A percentile compares a stretch with the other conserved stretches of the same genome.
These are phyloP conservation scores for Scenedesmus sp. DNA, from an alignment of 163 green algal species.

Conservation along the genomic window DNA sequence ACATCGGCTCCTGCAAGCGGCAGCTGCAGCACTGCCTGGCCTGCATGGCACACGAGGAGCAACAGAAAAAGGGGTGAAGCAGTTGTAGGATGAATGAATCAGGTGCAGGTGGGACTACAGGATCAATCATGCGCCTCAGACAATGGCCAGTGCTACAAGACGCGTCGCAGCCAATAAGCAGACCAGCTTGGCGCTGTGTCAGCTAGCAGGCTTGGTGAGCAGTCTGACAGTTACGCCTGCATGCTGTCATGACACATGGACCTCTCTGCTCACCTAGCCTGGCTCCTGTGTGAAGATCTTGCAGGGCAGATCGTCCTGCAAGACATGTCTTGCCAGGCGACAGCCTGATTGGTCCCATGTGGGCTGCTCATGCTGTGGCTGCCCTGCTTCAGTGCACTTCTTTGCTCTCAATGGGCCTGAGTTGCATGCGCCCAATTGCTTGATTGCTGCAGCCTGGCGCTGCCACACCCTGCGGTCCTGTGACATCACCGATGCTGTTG, in stretches of 20 bases:
- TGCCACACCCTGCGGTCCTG: not conserved
- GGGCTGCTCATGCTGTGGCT: not conserved
- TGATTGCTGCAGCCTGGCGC: constrained; percentile 8
- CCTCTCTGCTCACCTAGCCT: constrained; percentile 12
- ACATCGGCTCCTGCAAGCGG: constrained; percentile 16
- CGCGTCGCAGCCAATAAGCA: too few relatives aligned
- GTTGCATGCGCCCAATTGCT: not conserved
- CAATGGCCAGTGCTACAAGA: not conserved
- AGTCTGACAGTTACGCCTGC: not conserved
- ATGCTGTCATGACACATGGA: not conserved
- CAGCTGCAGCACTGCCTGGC: constrained; percentile 41
- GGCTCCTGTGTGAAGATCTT: not conserved
- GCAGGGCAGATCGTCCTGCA: constrained; percentile 4
- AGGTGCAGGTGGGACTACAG: not conserved
- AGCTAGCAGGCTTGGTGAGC: not conserved
- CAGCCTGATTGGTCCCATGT: constrained; percentile 19
- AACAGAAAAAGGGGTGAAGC: not conserved
- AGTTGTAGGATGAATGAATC: not conserved
- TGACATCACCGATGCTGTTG: constrained; percentile 10
- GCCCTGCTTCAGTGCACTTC: not conserved
- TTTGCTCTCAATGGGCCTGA: not conserved
- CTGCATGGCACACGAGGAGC: not conserved
- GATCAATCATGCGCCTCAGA: not conserved
- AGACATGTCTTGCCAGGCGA: not conserved
- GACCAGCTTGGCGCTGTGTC: not conserved